Evolutionary conservation across 163 green algal genomes (phyloP).

Genomic region (Scenedesmus sp.): DNA sequence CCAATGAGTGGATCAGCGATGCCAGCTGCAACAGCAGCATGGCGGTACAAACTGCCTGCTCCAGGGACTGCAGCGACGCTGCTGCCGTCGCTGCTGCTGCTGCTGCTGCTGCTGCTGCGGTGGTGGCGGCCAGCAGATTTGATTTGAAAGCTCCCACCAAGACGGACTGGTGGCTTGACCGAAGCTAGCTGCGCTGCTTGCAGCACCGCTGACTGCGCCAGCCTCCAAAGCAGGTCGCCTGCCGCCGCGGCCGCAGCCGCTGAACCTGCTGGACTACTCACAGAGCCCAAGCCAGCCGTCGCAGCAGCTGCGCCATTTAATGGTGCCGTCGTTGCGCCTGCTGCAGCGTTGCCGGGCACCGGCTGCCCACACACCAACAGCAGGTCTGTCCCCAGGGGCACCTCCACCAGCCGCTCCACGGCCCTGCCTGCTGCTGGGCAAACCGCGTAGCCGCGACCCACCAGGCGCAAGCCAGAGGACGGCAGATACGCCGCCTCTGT

Average conservation of each 20-base stretch:
- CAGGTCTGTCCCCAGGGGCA: background rate
- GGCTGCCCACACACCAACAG: background rate
- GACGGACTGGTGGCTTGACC: background rate
- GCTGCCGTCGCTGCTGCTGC: background rate
- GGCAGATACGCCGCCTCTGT: background rate
- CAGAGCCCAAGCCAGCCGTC: no score
- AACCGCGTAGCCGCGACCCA: background rate
- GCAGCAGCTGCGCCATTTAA: background rate
- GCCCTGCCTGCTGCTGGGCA: background rate
- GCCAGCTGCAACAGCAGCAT: background rate
- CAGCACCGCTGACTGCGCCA: background rate
- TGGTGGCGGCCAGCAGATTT: background rate
- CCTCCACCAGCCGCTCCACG: background rate
- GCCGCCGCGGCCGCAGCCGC: background rate
- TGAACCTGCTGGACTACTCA: background rate
- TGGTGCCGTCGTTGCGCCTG: background rate
- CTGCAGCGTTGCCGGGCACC: background rate
- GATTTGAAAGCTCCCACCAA: background rate
- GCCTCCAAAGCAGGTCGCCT: background rate
- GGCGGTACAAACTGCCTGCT: background rate
- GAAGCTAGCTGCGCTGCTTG: background rate
- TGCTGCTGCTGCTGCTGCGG: background rate
- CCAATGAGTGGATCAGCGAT: background rate
- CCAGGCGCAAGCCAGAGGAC: background rate
- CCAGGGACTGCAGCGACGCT: conserved; percentile 1